Base-by-base conservation (phyloP, 768 basidiomycete genomes). In the Lactifluus echinatus region DNA sequence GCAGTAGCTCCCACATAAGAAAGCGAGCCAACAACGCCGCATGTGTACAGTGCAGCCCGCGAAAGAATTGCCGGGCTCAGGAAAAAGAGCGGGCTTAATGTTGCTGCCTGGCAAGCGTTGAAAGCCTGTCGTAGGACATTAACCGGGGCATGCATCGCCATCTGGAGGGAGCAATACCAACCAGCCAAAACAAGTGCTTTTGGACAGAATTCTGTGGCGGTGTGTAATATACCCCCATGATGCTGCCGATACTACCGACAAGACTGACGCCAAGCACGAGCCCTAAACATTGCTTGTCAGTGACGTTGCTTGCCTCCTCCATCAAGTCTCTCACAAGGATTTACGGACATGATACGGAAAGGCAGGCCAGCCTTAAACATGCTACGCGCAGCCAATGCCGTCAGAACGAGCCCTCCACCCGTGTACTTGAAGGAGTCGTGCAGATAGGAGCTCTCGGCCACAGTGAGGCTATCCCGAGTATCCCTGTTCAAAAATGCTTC, bases 1-100 rank as follows among this genome's bases (percentile, higher is more conserved):
- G 92, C 92, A 33, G 92, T 95, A 4, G 91, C 90, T 21, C 92
- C 92, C 23, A 95, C 78, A 67, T 91, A 95, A 12, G 85, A 85
- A 26, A 94, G 79, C 2, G 87, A 81, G 4, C 89, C 90, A n/a
- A 92, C 87, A 2, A 89, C 81, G 26, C 90, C 90, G 36, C 83
- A 79, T 0, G 92, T 93, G 71, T 95, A 95, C 2, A 95, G 73
- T 5, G 89, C 92, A 8, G 92, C 92, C 29, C 92, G 83, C 17
- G 86, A 85, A 49, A 95, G 78, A 61, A 94, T 79, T 12, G 88
- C 89, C 2, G 92, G 92, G 65, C 76, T 84, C 45, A 93, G 70
- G 78, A 94, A 93, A 74, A 91, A 92, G n/a, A 95, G 69, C 2
- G 92, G 92, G 60, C 86, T 87, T 40, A 95, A 75, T 2, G 88